phyloP scores from a whole-genome alignment of 2,329 filamentous ascomycete species.

The Truncatella angustata region DNA sequence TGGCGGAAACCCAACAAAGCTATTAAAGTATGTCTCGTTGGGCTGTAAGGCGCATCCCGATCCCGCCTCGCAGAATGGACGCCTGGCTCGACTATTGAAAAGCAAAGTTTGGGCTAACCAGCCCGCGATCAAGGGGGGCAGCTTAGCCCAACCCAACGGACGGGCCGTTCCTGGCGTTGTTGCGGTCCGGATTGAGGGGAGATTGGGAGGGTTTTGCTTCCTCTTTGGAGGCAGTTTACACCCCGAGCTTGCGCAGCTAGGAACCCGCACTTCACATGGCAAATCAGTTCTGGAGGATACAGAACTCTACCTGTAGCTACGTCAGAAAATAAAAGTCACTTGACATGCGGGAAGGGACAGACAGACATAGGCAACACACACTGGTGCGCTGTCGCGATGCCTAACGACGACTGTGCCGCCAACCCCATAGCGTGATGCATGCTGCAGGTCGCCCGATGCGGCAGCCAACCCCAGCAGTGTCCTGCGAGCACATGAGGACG shows the following conservation, averaged over 20 bases:
- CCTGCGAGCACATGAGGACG: neutral
- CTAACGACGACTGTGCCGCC: neutral
- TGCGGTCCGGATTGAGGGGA: neutral
- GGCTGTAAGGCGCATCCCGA: neutral
- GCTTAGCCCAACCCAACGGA: neutral
- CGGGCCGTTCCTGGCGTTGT: slow-evolving; percentile 1
- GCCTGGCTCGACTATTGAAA: no score
- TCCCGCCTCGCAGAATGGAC: neutral
- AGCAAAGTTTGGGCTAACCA: neutral
- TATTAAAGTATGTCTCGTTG: neutral
- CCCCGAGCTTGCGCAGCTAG: no score
- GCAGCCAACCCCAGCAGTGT: neutral
- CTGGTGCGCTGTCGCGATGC: neutral
- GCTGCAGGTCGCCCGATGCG: slow-evolving; percentile 1
- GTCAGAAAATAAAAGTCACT: neutral
- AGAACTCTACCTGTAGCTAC: neutral
- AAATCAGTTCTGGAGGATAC: neutral
- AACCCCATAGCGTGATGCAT: neutral
- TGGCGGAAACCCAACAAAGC: neutral
- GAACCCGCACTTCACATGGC: neutral
- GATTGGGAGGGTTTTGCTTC: no score
- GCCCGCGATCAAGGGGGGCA: neutral
- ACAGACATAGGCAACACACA: neutral
- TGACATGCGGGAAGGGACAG: neutral
- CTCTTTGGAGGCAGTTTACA: neutral